Base-by-base conservation (phyloP, 345 rosid species). In the Syzygium jambos region DNA sequence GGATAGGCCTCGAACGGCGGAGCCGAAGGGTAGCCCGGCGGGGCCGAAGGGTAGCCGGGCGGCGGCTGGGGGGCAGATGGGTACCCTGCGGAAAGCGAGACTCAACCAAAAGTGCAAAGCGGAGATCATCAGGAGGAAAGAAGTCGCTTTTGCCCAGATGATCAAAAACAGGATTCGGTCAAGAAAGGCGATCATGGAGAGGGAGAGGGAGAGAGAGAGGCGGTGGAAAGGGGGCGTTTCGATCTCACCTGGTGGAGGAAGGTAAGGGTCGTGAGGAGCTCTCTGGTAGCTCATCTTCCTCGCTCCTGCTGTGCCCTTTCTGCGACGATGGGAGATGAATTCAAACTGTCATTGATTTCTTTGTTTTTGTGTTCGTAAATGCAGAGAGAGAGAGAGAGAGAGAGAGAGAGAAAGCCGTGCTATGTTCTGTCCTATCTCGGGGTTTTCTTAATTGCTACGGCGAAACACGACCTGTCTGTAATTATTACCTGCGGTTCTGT, bases 251-350 rank as follows among this genome's bases (percentile, higher is more conserved):
- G 94, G 95, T 87, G 95, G 95, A 89, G 95, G 95, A 89, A 95
- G 93, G 57, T 93, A 94, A 54, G 91, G 93, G 13, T 94, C 94
- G 73, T 91, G 93, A 68, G 94, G 92, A 77, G 65, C 88, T 89
- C 87, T 93, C 56, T 94, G 92, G 95, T 95, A 95, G 90, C 96
- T 95, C 97, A 95, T 94, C 11, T 43, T 86, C 77, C 13, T 25
- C 51, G 30, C 55, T 59, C 52, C 27, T 51, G 41, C 25, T 38
- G 0, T 54, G 27, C 30, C 51, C 83, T 46, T 86, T 86, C 52
- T 51, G 54, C 63, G 23, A 29, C 49, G 41, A 55, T 22, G 63
- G 5, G 25, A n/a, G 65, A 25, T 43, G 46, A 56, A 85, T 51
- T 53, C 34, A 53, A 84, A 52, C 56, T 25, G 85, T 14, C 43